Evolutionary conservation across 2,329 filamentous ascomycete genomes (phyloP), one percentile per base, ranked within the genome.

Genomic region (Blastomyces parvus): DNA sequence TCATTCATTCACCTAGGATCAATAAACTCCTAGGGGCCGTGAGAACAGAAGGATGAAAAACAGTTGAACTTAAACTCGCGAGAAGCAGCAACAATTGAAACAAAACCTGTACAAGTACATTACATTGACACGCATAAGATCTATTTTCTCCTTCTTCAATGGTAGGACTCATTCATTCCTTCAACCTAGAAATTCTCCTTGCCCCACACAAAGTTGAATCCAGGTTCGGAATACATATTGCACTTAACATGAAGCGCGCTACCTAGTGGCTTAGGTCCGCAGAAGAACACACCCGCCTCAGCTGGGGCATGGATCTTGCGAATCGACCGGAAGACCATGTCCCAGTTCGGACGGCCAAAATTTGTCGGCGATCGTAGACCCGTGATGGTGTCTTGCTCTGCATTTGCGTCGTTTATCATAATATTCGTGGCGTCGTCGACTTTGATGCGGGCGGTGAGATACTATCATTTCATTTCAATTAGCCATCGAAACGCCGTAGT

Each of bases 321-420:
- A 73, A 95, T 89, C 62, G 87, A 87, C 67, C 89, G 84, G 79
- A 94, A 94, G 70, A 95, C 89, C 84, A 90, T 90, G 73, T 94
- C 89, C 90, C 90, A 94, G 77, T 94, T 93, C 19, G 90, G 90
- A 30, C 89, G 82, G 62, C 90, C 90, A 73, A 94, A 71, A 79
- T 91, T 94, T 53, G 90, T 94, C 25, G 89, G 89, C 62, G 89
- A 88, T 59, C 89, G 83, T 38, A 94, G 82, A 62, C 90, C 90
- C 0, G 90, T 94, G 73, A 94, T 92, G 70, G 89, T 86, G 74
- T 94, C 89, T 75, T 88, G 88, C 73, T 93, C 88, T 68, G 88
- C 88, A 72, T 91, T 90, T 73, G 87, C 89, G 70, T 92, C 89
- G 78, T 93, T 92, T 81, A 93, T 91, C 89, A 93, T 93, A 78